Evolutionary conservation across 495 filamentous ascomycete genomes (phyloP), one percentile per base, ranked within the genome.

Genomic region (Cercophora samala): DNA sequence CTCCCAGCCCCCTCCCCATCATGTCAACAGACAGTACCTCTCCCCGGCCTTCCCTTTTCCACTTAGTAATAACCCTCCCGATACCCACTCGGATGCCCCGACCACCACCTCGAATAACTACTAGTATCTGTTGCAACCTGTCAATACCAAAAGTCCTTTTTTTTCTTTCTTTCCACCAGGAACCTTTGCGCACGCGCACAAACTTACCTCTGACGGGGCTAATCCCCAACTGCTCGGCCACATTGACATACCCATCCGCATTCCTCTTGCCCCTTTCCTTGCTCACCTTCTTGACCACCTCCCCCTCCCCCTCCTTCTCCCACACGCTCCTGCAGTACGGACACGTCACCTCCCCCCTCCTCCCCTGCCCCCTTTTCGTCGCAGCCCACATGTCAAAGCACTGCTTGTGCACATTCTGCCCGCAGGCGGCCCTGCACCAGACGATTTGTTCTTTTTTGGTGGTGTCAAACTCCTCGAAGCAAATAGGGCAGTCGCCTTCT

Each of bases 401-500:
- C 3, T 78, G 75, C 67, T 83, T 84, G 74, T 95, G 91, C 13
- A 93, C 82, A 68, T 95, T 93, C 74, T 93, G 91, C 1, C 90
- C 91, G 70, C 91, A 95, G 0, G 86, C 82, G 3, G 85, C 84
- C 63, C 85, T 85, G 74, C 91, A 95, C 81, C 87, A 93, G 2
- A 92, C 85, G 18, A 88, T 83, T 0, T 81, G 76, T 64, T 90
- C 5, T 4, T 26, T 68, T 65, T 22, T 4, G 79, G 74, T 5
- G 4, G 79, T 74, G 56, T 87, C 82, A 68, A 93, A 87, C 55
- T 90, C 87, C 69, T 80, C 86, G 72, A 89, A 92, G 75, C 91
- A 94, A 72, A 96, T 91, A 0, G 90, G 89, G 68, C 91, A 94
- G 68, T 94, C 89, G 17, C 88, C 91, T 37, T 93, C 89, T 2